These are phyloP conservation scores for Malus hybrid DNA, from an alignment of 331 rosid species.

Conservation along the genomic window DNA sequence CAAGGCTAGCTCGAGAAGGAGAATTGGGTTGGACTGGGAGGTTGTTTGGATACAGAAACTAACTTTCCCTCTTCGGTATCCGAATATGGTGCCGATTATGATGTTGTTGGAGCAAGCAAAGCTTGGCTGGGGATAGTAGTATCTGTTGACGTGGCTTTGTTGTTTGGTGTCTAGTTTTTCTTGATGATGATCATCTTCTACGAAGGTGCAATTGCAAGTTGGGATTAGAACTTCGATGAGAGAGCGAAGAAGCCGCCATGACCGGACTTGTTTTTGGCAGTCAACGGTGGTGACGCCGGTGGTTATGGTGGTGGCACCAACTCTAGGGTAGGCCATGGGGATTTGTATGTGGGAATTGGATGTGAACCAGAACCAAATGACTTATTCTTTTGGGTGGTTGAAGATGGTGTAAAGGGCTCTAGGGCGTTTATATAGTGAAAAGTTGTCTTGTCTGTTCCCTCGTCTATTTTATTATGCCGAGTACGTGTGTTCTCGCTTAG, in stretches of 20 bases:
- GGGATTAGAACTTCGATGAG: conserved; percentile 71
- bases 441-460: background rate
- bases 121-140: conserved; percentile 6
- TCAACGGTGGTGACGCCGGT: conserved; percentile 60
- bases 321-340: conserved; percentile 25
- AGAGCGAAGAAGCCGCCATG: conserved; percentile 81
- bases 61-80: conserved; percentile 58
- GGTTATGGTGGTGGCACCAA: conserved; percentile 24
- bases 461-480: background rate
- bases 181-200: conserved; percentile 5
- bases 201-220: conserved; percentile 47
- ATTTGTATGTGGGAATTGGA: background rate
- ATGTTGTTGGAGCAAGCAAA: conserved; percentile 10
- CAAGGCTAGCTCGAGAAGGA: conserved; percentile 57
- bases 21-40: conserved; percentile 47
- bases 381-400: conserved; percentile 1
- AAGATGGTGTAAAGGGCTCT: background rate
- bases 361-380: conserved; percentile 1
- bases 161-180: conserved; percentile 5
- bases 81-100: conserved; percentile 71
- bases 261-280: conserved; percentile 88
- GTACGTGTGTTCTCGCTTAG: background rate
- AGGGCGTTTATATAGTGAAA: conserved; percentile 9
- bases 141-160: background rate
- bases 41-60: conserved; percentile 58